Percentiles rank a stretch among this genome's conserved stretches.
Evolutionary conservation across 139 green algal genomes (phyloP).

Genomic region (Chloropicon primus): DNA sequence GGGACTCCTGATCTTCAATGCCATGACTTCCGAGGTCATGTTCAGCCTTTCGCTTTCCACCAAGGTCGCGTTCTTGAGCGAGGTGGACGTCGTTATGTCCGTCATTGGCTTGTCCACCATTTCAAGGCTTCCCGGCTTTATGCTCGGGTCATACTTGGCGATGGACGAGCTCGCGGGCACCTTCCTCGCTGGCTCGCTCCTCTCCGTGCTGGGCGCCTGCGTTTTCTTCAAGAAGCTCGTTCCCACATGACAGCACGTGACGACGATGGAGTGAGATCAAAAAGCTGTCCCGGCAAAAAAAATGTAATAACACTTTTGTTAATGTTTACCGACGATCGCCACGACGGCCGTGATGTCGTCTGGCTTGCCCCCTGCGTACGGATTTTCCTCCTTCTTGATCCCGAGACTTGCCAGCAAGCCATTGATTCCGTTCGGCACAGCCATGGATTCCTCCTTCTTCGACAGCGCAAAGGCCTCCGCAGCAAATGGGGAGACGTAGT

Average conservation of each 20-base stretch:
- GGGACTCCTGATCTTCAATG: neutral
- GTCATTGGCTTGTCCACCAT: neutral
- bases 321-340: no score
- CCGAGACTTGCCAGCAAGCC: neutral
- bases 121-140: neutral
- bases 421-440: neutral
- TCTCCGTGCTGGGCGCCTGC: no score
- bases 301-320: no score
- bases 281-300: no score
- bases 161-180: neutral
- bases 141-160: neutral
- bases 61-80: neutral
- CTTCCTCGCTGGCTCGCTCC: neutral
- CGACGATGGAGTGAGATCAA: no score
- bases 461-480: neutral
- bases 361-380: conserved; percentile 56
- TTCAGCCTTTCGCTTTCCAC: neutral
- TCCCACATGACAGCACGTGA: no score
- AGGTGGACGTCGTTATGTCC: neutral
- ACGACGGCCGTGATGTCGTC: conserved; percentile 84
- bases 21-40: neutral
- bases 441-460: neutral
- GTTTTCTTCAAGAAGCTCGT: no score
- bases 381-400: neutral
- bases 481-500: neutral